Evolutionary conservation across 208 protist genomes (phyloP).

Genomic region (Wallacemonas sp.): DNA sequence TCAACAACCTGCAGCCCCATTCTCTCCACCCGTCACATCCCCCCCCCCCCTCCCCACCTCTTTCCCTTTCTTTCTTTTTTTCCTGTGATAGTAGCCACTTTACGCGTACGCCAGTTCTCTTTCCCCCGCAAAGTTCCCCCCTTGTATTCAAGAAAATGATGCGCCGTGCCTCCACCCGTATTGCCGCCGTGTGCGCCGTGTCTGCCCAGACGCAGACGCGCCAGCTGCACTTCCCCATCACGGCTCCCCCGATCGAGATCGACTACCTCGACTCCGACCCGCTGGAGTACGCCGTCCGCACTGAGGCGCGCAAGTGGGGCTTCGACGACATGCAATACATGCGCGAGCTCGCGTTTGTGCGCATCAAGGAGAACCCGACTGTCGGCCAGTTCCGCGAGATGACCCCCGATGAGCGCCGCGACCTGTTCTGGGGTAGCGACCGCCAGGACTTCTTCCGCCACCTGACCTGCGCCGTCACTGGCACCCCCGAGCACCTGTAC

Average conservation of each 20-base stretch:
- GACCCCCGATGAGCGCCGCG: conserved; percentile 80
- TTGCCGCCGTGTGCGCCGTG: conserved; percentile 33
- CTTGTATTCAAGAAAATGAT: conserved; percentile 31
- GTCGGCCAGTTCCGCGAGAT: conserved; percentile 86
- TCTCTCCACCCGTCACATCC: background rate
- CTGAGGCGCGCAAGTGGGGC: conserved; percentile 86
- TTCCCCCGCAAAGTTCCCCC: background rate
- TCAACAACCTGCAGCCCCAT: too few relatives aligned
- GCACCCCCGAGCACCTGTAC: conserved; percentile 86
- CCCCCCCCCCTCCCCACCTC: background rate
- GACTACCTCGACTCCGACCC: conserved; percentile 87
- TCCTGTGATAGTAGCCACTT: conserved; percentile 2
- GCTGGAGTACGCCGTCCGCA: conserved; percentile 86
- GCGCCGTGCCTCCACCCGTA: conserved; percentile 50
- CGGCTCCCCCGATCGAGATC: conserved; percentile 80
- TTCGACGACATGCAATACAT: conserved; percentile 90
- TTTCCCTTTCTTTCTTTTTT: background rate
- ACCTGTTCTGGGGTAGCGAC: conserved; percentile 89
- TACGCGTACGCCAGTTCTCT: conserved; percentile 4
- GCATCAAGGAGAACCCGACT: conserved; percentile 88
- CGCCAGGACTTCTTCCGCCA: conserved; percentile 89
- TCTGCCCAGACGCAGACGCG: conserved; percentile 42
- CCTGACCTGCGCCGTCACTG: conserved; percentile 71
- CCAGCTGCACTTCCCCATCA: conserved; percentile 82
- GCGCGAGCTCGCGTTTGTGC: conserved; percentile 89